Conservation (phyloP, 805 yeast species). For the Pichia insulana region DNA sequence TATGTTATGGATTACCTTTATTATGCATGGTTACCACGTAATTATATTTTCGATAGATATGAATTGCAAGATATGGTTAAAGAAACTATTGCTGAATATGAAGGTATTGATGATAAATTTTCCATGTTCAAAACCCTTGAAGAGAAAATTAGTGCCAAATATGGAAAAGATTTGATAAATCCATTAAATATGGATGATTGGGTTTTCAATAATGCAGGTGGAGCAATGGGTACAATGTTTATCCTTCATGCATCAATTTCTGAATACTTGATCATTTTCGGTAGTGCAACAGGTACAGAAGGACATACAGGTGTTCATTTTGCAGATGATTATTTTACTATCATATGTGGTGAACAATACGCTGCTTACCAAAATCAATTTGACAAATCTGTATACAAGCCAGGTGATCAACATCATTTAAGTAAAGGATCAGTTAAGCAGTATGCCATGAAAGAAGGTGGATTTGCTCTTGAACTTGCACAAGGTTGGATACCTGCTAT, state of each 20-base stretch:
- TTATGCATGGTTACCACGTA: conserved; percentile 59
- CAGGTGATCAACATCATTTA: conserved; percentile 85
- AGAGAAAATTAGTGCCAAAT: conserved; percentile 45
- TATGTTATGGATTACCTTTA: conserved; percentile 34
- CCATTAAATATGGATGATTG: conserved; percentile 71
- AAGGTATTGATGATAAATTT: conserved; percentile 39
- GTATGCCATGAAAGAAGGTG: conserved; percentile 73
- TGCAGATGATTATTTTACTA: conserved; percentile 96
- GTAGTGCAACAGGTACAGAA: conserved; percentile 89
- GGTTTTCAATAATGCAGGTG: conserved; percentile 97
- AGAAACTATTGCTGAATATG: conserved; percentile 34
- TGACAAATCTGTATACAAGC: conserved; percentile 60
- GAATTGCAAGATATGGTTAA: conserved; percentile 51
- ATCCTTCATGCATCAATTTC: conserved; percentile 90
- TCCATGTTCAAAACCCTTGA: conserved; percentile 57
- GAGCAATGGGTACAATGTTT: conserved; percentile 96
- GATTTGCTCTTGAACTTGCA: conserved; percentile 89
- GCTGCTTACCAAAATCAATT: conserved; percentile 64
- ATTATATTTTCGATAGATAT: conserved; percentile 62
- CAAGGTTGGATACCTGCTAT: conserved; percentile 98
- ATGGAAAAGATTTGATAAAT: conserved; percentile 63
- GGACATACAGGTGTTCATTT: conserved; percentile 95
- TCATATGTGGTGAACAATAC: conserved; percentile 66
- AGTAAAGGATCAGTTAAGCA: conserved; percentile 69
- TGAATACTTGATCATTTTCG: conserved; percentile 89